Evolutionary conservation across 2,329 filamentous ascomycete genomes (phyloP).

Genomic region (Helotiales sp.): DNA sequence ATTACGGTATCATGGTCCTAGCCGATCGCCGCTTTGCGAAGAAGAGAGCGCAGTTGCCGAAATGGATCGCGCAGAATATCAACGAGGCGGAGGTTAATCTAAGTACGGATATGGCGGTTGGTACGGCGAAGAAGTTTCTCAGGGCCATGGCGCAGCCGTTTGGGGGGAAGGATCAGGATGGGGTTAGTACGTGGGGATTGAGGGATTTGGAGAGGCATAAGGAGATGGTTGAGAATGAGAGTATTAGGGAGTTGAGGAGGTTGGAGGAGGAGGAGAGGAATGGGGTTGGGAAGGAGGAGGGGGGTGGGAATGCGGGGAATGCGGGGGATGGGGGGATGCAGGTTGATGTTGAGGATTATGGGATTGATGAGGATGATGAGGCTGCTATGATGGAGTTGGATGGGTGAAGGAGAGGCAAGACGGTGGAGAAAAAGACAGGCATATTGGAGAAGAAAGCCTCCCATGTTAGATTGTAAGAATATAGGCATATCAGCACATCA

Average conservation of each 20-base stretch:
- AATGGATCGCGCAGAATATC: constrained; percentile 93
- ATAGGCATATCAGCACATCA: neutral
- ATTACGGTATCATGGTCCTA: constrained; percentile 99
- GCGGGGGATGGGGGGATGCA: constrained; percentile 20
- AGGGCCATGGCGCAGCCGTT: constrained; percentile 92
- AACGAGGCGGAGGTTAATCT: constrained; percentile 84
- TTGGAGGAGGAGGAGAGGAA: constrained; percentile 30
- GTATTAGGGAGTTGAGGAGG: constrained; percentile 61
- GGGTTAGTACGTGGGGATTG: constrained; percentile 88
- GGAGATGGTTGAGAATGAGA: constrained; percentile 69
- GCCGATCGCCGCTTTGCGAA: constrained; percentile 92
- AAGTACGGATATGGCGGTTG: constrained; percentile 93
- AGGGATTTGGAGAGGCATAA: constrained; percentile 77
- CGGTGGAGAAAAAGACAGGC: neutral
- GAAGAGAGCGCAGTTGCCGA: constrained; percentile 86
- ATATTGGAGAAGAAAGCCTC: neutral
- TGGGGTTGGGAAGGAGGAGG: constrained; percentile 8
- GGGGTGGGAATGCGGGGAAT: constrained; percentile 24
- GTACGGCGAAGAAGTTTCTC: constrained; percentile 84
- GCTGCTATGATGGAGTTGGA: constrained; percentile 50
- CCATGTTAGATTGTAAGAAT: neutral
- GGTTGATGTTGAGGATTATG: constrained; percentile 31
- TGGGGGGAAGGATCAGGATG: constrained; percentile 78
- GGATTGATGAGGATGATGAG: constrained; percentile 41
- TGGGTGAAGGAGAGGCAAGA: constrained; percentile 1